These are phyloP conservation scores for Xylaria telfairii DNA, from an alignment of 495 filamentous ascomycete genomes.

Conservation along the genomic window DNA sequence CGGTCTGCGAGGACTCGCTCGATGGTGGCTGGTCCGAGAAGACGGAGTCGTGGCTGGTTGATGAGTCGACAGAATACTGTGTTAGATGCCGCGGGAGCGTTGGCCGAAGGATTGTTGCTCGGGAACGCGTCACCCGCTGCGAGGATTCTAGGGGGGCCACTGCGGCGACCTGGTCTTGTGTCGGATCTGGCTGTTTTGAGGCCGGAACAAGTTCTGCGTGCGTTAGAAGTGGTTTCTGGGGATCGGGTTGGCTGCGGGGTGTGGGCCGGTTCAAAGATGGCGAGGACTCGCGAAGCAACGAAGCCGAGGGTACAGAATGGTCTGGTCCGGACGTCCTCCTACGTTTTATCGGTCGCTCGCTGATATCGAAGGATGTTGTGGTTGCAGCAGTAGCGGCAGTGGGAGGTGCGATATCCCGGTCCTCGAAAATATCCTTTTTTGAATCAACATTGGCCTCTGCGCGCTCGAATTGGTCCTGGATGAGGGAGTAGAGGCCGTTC, in stretches of 20 bases:
- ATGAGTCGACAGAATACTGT: conserved; percentile 32
- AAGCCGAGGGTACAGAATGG: conserved; percentile 7
- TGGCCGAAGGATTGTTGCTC: conserved; percentile 28
- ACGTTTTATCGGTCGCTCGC: conserved; percentile 52
- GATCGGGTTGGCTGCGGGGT: not conserved
- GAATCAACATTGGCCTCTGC: conserved; percentile 35
- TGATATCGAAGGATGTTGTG: conserved; percentile 34
- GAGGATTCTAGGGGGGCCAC: conserved; percentile 3
- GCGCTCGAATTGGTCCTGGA: conserved; percentile 67
- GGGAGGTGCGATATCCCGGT: not conserved
- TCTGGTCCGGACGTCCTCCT: conserved; percentile 39
- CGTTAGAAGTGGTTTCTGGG: not conserved
- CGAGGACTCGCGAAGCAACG: not conserved
- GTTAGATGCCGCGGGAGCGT: conserved; percentile 30
- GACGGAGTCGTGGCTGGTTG: conserved; percentile 29
- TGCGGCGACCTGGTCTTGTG: not conserved
- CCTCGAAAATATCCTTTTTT: conserved; percentile 25
- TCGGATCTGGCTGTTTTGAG: not conserved
- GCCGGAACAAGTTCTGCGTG: not conserved
- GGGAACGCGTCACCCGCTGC: conserved; percentile 31
- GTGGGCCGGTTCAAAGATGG: not conserved
- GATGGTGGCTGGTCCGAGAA: conserved; percentile 30
- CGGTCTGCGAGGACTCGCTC: conserved; percentile 32
- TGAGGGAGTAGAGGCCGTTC: conserved; percentile 71
- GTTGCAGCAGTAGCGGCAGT: not conserved